Percentiles rank a stretch among this genome's conserved stretches.
Conservation (phyloP, 805 yeast genomes). For the Yamadazyma sp. region DNA sequence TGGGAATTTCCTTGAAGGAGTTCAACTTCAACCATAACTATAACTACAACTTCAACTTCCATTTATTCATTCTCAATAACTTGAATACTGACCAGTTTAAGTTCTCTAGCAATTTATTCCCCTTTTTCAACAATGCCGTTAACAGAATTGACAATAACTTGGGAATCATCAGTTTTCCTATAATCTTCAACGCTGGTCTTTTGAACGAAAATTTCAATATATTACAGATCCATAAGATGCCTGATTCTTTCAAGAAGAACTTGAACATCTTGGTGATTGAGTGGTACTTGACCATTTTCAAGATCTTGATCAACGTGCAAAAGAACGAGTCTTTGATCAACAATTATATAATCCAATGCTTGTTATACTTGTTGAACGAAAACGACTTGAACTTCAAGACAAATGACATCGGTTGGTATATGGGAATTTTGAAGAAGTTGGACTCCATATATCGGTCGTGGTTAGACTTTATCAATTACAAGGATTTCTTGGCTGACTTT, state of each 20-base stretch:
- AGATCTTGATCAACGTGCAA: slow-evolving; percentile 34
- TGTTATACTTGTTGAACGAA: slow-evolving; percentile 23
- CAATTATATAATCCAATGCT: slow-evolving; percentile 29
- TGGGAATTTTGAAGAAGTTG: slow-evolving; percentile 11
- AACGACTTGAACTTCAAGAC: slow-evolving; percentile 13
- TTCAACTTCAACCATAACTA: slow-evolving; percentile 27
- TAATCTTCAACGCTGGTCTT: slow-evolving; percentile 40
- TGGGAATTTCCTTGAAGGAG: slow-evolving; percentile 49
- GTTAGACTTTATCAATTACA: slow-evolving; percentile 12
- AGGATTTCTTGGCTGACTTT: slow-evolving; percentile 8
- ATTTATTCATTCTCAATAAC: slow-evolving; percentile 11
- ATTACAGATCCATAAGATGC: slow-evolving; percentile 22
- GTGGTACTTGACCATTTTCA: slow-evolving; percentile 45
- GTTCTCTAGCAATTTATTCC: slow-evolving; percentile 19
- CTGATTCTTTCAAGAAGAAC: slow-evolving; percentile 26
- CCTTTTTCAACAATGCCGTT: slow-evolving; percentile 14
- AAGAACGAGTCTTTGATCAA: slow-evolving; percentile 19
- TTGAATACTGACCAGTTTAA: slow-evolving; percentile 12
- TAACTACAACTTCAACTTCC: slow-evolving; percentile 11
- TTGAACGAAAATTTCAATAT: slow-evolving; percentile 22
- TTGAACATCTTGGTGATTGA: slow-evolving; percentile 38
- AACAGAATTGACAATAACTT: slow-evolving; percentile 46
- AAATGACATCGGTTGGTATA: slow-evolving; percentile 10
- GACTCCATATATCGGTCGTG: slow-evolving; percentile 11
- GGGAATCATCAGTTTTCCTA: slow-evolving; percentile 51